phyloP scores from a whole-genome alignment of 768 basidiomycete genomes.

The Agrocybe praecox region DNA sequence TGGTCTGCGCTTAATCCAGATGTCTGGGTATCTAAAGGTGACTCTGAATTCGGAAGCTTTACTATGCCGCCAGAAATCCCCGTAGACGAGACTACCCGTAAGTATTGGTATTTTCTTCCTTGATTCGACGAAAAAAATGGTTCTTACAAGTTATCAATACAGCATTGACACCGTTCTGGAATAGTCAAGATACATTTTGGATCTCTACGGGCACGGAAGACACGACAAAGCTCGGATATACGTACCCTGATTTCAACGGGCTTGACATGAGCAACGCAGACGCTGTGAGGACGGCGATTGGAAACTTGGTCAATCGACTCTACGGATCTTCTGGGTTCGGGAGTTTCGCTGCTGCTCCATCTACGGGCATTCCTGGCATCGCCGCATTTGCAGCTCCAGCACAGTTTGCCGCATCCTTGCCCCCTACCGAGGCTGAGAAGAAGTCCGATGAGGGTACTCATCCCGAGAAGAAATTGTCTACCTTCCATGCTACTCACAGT shows the following conservation, averaged over 20 bases:
- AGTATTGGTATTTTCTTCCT: slow-evolving; percentile 5
- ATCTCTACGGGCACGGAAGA: slow-evolving; percentile 31
- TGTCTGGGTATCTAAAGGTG: slow-evolving; percentile 37
- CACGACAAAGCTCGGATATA: slow-evolving; percentile 40
- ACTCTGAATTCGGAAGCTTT: slow-evolving; percentile 32
- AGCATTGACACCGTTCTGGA: slow-evolving; percentile 54
- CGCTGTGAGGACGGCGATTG: slow-evolving; percentile 32
- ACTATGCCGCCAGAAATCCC: slow-evolving; percentile 26
- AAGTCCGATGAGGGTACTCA: not conserved
- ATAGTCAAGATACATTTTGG: slow-evolving; percentile 40
- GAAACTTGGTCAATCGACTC: slow-evolving; percentile 32
- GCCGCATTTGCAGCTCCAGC: not conserved
- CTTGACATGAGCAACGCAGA: slow-evolving; percentile 29
- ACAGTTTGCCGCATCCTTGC: not conserved
- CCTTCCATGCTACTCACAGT: not conserved
- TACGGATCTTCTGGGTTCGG: slow-evolving; percentile 28
- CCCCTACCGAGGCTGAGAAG: not conserved
- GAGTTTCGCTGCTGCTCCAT: not conserved
- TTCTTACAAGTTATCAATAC: not conserved
- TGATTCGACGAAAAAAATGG: not conserved
- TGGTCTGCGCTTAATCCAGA: slow-evolving; percentile 49
- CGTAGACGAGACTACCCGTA: slow-evolving; percentile 31
- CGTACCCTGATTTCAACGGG: slow-evolving; percentile 53
- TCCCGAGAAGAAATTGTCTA: not conserved
- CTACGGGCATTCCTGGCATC: not conserved